Conservation (phyloP, 2,329 filamentous ascomycete species). For the Apiospora koreana region DNA sequence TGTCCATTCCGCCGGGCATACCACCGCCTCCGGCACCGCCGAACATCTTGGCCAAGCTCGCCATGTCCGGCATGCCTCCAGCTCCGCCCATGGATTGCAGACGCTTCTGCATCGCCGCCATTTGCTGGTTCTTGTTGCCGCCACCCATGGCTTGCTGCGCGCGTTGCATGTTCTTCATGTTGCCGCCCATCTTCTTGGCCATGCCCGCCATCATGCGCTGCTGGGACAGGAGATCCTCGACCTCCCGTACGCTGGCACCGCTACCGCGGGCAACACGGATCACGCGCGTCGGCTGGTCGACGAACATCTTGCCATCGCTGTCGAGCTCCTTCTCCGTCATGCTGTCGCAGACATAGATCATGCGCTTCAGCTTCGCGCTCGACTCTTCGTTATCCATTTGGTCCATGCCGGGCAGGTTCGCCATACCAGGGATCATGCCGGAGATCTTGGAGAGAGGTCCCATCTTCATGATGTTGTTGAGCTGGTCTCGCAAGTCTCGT, state of each 20-base stretch:
- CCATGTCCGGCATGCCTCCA: conserved; percentile 77
- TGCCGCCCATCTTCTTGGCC: conserved; percentile 98
- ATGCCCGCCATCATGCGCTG: conserved; percentile 99
- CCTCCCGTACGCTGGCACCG: conserved; percentile 86
- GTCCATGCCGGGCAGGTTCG: conserved; percentile 75
- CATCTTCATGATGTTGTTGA: conserved; percentile 99
- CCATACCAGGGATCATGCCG: conserved; percentile 96
- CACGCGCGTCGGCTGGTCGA: conserved; percentile 90
- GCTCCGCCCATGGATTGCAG: conserved; percentile 92
- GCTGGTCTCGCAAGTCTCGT: conserved; percentile 89
- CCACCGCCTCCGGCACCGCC: conserved; percentile 65
- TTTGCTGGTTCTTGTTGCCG: conserved; percentile 87
- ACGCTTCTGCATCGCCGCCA: conserved; percentile 96
- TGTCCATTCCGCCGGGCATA: conserved; percentile 70
- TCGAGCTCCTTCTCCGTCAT: conserved; percentile 98
- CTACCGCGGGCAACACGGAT: conserved; percentile 87
- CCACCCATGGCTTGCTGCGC: conserved; percentile 90
- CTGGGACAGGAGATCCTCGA: conserved; percentile 96
- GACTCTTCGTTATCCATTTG: conserved; percentile 98
- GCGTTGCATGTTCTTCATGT: conserved; percentile 96
- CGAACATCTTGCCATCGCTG: conserved; percentile 90
- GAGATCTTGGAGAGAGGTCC: conserved; percentile 96
- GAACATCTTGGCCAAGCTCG: conserved; percentile 89
- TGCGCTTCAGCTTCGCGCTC: conserved; percentile 88
- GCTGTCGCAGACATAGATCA: conserved; percentile 98